Base-by-base conservation (phyloP, 75 land plant genomes). In the Isoetes taiwanensis region DNA sequence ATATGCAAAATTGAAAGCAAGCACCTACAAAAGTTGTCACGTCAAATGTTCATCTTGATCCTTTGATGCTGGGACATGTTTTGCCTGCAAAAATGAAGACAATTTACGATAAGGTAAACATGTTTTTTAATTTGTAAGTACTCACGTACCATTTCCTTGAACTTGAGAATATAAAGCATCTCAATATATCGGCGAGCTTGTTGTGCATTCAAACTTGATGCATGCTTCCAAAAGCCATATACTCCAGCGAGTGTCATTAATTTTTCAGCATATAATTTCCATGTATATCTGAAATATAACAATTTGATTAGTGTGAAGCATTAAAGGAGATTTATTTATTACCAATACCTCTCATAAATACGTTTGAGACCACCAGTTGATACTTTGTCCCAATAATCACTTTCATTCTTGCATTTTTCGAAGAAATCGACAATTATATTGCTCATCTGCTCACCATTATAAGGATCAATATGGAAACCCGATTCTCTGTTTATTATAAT, bases 381-480 rank as follows among this genome's bases (percentile, higher is more conserved):
- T 25, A 79, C 64, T 23, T 41, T 32, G 12, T 56, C 56, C 82
- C 82, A 79, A 29, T 65, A 40, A 17, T 33, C 20, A 6, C 59
- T 29, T 12, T 78, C 82, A 29, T 28, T 39, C 31, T 52, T 56
- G 64, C 69, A 72, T 56, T 43, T 56, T 42, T 77, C 77, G 55
- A 80, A 80, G 66, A 79, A 79, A 14, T 69, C 56, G 4, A 55
- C 81, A 31, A 79, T 59, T 12, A 57, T 30, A 1, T 33, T 54
- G 28, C 67, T 64, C 31, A 67, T 61, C 3, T 57, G 41, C 5
- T 68, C 81, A 0, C 62, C 73, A 6, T 69, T 60, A 39, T 77
- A 72, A 0, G 82, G 82, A 54, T 79, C 82, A 32, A 79, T 79
- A 33, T 79, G 82, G 32, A 79, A 79, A 40, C 82, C 82, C 8